A percentile compares a stretch with the other conserved stretches of the same genome.
Evolutionary conservation across 306 rosid genomes (phyloP).

Genomic region (Cajanus cajan): DNA sequence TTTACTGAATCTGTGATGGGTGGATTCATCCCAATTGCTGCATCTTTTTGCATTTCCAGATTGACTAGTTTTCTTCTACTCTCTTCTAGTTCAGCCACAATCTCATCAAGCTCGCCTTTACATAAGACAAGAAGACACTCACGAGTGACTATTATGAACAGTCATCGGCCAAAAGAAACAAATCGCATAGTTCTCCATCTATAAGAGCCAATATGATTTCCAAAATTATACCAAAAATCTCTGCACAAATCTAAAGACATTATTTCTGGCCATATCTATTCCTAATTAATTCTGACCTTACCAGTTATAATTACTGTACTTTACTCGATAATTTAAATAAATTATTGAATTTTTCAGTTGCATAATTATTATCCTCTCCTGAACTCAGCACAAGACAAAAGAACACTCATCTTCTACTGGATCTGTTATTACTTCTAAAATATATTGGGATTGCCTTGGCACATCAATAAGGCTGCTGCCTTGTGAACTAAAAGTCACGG

Average conservation of each 20-base stretch:
- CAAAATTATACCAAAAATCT: not conserved
- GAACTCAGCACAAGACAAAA: not conserved
- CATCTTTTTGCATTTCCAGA: conserved; percentile 86
- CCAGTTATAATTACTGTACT: not conserved
- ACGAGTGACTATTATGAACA: conserved; percentile 28
- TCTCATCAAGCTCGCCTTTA: conserved; percentile 88
- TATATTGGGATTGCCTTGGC: not conserved
- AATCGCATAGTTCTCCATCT: conserved; percentile 14
- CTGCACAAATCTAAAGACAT: conserved; percentile 7
- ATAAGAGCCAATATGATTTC: conserved; percentile 19
- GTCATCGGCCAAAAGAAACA: conserved; percentile 13
- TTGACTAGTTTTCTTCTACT: conserved; percentile 85
- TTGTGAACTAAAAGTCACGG: not conserved
- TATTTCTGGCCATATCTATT: not conserved
- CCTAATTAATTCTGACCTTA: conserved; percentile 5
- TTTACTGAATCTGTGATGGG: conserved; percentile 54
- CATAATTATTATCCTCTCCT: conserved; percentile 26
- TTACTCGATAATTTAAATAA: conserved; percentile 6
- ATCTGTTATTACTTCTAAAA: not conserved
- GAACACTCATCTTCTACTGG: not conserved
- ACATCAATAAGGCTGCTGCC: not conserved
- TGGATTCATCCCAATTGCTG: conserved; percentile 48
- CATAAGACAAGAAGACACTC: conserved; percentile 33
- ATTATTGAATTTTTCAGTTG: not conserved
- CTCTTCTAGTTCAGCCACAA: conserved; percentile 82